Conservation (phyloP, 192 early-diverging fungal genomes). For the Pilaira anomala region DNA sequence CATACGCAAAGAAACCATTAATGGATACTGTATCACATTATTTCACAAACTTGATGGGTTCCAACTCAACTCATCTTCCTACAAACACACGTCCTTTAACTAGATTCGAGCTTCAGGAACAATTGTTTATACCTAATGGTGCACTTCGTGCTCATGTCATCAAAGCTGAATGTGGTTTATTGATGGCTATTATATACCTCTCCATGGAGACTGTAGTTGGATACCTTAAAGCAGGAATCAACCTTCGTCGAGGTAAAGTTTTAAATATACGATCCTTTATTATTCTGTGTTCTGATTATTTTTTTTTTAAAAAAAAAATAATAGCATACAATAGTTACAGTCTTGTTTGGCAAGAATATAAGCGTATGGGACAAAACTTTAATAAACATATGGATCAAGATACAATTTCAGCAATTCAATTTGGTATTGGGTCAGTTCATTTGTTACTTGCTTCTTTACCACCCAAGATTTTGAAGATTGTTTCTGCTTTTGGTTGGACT, state of each 20-base stretch:
- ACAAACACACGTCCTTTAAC: conserved; percentile 26
- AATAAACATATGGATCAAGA: conserved; percentile 33
- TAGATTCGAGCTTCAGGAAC: conserved; percentile 11
- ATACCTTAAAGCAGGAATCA: conserved; percentile 52
- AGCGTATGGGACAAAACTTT: conserved; percentile 37
- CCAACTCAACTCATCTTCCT: conserved; percentile 29
- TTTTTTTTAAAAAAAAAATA: background rate
- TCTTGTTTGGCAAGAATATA: conserved; percentile 41
- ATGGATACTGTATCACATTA: conserved; percentile 38
- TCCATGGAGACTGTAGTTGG: conserved; percentile 48
- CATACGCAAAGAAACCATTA: conserved; percentile 40
- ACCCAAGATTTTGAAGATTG: conserved; percentile 35
- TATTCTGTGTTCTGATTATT: too few relatives aligned
- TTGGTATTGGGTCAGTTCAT: conserved; percentile 40
- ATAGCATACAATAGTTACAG: conserved; percentile 36
- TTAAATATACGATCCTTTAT: conserved; percentile 45
- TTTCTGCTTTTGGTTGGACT: conserved; percentile 53
- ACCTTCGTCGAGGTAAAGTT: conserved; percentile 49
- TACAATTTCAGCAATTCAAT: conserved; percentile 39
- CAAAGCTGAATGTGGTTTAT: conserved; percentile 47
- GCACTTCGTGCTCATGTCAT: conserved; percentile 50
- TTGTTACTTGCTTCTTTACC: conserved; percentile 30
- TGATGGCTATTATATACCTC: conserved; percentile 47
- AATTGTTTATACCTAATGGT: conserved; percentile 47
- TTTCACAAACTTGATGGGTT: conserved; percentile 40